Percentiles rank a stretch among this genome's conserved stretches.
Conservation (phyloP, 495 filamentous ascomycete species). For the Evernia prunastri region DNA sequence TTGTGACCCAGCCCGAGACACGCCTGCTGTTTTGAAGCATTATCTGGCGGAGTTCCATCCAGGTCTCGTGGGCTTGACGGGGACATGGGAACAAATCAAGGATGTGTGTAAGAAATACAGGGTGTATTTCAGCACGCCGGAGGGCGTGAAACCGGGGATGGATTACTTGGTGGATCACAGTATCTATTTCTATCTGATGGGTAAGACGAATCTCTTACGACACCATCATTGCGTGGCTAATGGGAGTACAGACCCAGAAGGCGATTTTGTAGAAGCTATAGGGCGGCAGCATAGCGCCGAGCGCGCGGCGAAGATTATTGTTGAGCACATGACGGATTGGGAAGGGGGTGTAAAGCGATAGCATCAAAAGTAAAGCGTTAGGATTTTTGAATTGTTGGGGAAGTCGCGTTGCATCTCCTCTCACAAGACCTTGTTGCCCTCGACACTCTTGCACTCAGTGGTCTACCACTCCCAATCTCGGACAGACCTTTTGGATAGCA, state of each 20-base stretch:
- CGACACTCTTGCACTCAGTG: no score
- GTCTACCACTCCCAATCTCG: neutral
- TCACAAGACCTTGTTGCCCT: neutral
- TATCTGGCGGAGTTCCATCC: conserved; percentile 92
- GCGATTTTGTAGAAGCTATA: conserved; percentile 95
- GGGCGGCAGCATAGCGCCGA: conserved; percentile 90
- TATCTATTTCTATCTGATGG: conserved; percentile 99
- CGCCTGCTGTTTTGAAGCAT: conserved; percentile 69
- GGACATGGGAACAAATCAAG: conserved; percentile 87
- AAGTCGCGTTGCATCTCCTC: neutral
- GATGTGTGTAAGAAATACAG: conserved; percentile 87
- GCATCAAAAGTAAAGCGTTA: neutral
- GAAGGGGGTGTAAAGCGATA: conserved; percentile 44
- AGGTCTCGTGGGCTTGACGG: conserved; percentile 82
- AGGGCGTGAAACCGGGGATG: conserved; percentile 78
- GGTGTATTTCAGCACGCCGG: conserved; percentile 93
- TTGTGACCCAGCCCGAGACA: conserved; percentile 89
- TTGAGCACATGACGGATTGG: conserved; percentile 89
- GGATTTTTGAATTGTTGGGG: neutral
- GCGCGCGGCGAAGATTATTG: conserved; percentile 73
- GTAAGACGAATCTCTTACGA: conserved; percentile 38
- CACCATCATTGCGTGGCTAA: neutral
- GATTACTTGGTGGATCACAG: conserved; percentile 98
- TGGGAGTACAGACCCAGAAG: conserved; percentile 67
- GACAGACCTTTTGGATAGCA: neutral